Evolutionary conservation across 192 early-diverging fungal species (phyloP).

Genomic region (Phlyctochytrium bullatum): DNA sequence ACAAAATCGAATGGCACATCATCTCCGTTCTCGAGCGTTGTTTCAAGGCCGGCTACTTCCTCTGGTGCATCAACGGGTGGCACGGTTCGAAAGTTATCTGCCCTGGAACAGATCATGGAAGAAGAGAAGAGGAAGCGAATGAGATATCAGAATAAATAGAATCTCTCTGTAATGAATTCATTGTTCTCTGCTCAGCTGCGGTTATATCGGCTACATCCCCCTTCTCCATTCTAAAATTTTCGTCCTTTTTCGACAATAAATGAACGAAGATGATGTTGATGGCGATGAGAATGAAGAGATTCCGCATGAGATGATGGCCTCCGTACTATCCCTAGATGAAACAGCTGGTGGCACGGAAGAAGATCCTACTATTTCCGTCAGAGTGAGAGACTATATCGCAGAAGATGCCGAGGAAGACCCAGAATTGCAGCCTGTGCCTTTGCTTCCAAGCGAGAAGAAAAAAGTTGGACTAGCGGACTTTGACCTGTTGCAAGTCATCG

Average conservation of each 20-base stretch:
- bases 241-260: neutral
- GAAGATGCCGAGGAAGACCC: slow-evolving; percentile 4
- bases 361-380: slow-evolving; percentile 15
- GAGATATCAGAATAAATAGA: neutral
- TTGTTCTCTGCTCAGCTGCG: no score
- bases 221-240: no score
- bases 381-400: slow-evolving; percentile 20
- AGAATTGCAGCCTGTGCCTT: neutral
- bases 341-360: neutral
- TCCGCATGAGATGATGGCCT: neutral
- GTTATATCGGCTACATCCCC: no score
- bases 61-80: slow-evolving; percentile 17
- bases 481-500: slow-evolving; percentile 59
- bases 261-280: slow-evolving; percentile 1
- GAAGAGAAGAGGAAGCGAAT: slow-evolving; percentile 39
- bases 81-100: slow-evolving; percentile 54
- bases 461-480: slow-evolving; percentile 52
- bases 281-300: neutral
- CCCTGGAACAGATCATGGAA: slow-evolving; percentile 63
- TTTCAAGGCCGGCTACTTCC: neutral
- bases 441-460: neutral
- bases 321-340: neutral
- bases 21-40: neutral
- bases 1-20: neutral
- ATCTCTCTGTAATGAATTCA: no score